A percentile compares a stretch with the other conserved stretches of the same genome.
Conservation (phyloP, 176 grass and related monocot genomes). For the Cenchrus fungigraminus region DNA sequence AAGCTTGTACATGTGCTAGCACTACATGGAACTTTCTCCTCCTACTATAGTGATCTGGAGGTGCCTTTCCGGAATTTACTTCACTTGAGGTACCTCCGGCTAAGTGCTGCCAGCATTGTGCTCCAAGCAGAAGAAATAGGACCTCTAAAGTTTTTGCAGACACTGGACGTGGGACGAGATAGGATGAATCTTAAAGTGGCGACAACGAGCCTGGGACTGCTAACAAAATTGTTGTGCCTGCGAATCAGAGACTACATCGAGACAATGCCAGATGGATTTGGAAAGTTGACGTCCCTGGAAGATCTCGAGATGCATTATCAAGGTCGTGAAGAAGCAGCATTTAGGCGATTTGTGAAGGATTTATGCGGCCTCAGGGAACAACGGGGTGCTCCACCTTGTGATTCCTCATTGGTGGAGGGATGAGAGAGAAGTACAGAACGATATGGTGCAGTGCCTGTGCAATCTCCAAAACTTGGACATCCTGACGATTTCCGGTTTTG, state of each 20-base stretch:
- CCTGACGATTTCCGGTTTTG: too few relatives aligned
- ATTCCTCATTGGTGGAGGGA: background rate
- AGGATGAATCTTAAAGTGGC: too few relatives aligned
- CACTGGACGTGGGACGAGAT: background rate
- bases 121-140: slow-evolving; percentile 8
- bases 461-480: background rate
- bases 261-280: background rate
- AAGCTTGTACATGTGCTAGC: background rate
- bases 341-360: background rate
- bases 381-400: background rate
- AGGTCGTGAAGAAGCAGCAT: too few relatives aligned
- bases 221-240: background rate
- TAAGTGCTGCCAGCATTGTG: background rate
- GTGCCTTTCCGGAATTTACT: background rate
- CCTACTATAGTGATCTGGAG: too few relatives aligned
- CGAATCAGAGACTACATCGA: too few relatives aligned
- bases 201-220: fast-evolving
- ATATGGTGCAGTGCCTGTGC: background rate
- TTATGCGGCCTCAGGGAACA: background rate
- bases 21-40: background rate
- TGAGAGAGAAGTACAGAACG: too few relatives aligned
- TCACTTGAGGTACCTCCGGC: background rate
- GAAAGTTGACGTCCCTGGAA: background rate
- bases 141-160: slow-evolving; percentile 21
- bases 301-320: background rate